These are phyloP conservation scores for Camellia lanceoleosa DNA, from an alignment of 148 eudicot genomes.

Conservation along the genomic window DNA sequence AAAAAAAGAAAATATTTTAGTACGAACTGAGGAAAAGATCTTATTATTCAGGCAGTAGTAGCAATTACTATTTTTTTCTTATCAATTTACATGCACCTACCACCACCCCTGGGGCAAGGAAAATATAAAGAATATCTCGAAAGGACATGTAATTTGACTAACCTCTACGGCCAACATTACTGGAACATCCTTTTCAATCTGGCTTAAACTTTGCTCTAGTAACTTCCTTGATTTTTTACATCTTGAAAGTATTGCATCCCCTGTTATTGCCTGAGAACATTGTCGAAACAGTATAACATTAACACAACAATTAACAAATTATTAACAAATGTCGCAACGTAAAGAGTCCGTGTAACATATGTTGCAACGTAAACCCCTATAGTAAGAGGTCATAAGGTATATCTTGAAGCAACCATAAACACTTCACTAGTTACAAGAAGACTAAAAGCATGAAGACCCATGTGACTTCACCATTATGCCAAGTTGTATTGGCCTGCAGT, in stretches of 20 bases:
- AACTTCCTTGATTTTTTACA: conserved; percentile 49
- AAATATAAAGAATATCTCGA: not conserved
- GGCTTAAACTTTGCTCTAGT: conserved; percentile 54
- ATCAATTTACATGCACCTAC: not conserved
- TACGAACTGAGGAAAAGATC: not conserved
- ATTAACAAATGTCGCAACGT: not conserved
- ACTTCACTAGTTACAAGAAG: not conserved
- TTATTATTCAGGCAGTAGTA: not conserved
- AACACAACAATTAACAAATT: not conserved
- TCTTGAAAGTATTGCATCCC: conserved; percentile 53
- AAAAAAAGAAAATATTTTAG: too few species aligned
- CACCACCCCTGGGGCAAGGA: not conserved
- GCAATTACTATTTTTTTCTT: not conserved
- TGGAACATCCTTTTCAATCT: conserved; percentile 74
- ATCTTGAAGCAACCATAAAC: not conserved
- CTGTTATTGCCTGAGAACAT: conserved; percentile 71
- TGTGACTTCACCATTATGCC: not conserved
- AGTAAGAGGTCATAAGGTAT: not conserved
- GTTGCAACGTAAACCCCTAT: not conserved
- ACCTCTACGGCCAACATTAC: conserved; percentile 63
- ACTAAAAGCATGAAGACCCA: not conserved
- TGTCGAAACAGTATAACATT: not conserved
- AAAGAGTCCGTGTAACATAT: too few species aligned
- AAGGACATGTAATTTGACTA: conserved; percentile 17
- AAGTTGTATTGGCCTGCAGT: not conserved